A percentile compares a stretch with the other conserved stretches of the same genome.
These are phyloP conservation scores for Penicillium palitans DNA, from an alignment of 2,329 filamentous ascomycete species.

Conservation along the genomic window DNA sequence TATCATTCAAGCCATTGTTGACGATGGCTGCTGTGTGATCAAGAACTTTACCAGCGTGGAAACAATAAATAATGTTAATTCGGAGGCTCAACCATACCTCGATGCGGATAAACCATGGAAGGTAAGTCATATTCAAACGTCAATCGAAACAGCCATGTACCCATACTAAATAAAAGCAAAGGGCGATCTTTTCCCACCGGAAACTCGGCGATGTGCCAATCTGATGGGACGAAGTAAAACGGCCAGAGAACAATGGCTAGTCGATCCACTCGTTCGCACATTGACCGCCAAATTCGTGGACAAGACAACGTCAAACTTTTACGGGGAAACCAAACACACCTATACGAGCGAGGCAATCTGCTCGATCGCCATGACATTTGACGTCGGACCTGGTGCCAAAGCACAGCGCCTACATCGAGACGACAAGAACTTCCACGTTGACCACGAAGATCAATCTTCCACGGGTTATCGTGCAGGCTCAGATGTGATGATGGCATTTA, in stretches of 20 bases:
- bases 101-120: background rate
- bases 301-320: conserved; percentile 31
- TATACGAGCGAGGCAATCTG: conserved; percentile 29
- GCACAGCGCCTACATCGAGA: conserved; percentile 44
- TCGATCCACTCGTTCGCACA: conserved; percentile 10
- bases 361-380: conserved; percentile 25
- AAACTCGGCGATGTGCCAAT: background rate
- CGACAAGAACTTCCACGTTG: conserved; percentile 32
- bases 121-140: background rate
- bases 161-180: background rate
- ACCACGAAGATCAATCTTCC: background rate
- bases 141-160: background rate
- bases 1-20: background rate
- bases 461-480: conserved; percentile 28
- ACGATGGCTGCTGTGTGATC: background rate
- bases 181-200: background rate
- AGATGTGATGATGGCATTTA: conserved; percentile 39
- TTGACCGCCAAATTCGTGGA: conserved; percentile 25
- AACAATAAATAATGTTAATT: background rate
- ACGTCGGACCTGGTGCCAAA: conserved; percentile 42
- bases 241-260: background rate
- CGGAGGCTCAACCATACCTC: background rate
- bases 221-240: background rate
- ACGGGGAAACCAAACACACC: conserved; percentile 29
- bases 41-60: background rate